phyloP scores from a whole-genome alignment of 768 basidiomycete genomes.

The Mrakia hoshinonis region DNA sequence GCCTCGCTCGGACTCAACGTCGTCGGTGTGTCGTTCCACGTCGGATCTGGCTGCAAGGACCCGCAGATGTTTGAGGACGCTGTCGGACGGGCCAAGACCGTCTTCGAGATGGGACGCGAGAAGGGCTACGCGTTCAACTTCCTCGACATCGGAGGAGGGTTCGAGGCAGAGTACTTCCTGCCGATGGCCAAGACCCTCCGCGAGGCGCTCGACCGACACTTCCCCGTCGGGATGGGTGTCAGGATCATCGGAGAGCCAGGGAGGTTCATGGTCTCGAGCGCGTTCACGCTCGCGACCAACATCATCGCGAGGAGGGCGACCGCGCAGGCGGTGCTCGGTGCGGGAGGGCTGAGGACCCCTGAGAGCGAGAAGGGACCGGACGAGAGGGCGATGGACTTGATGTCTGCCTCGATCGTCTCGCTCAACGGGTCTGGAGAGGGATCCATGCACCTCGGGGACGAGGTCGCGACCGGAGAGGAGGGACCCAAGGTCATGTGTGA shows the following conservation, averaged over 20 bases:
- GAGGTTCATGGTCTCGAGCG: slow-evolving; percentile 81
- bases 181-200: slow-evolving; percentile 62
- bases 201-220: slow-evolving; percentile 64
- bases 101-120: slow-evolving; percentile 76
- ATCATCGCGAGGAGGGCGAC: slow-evolving; percentile 73
- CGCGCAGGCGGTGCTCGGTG: slow-evolving; percentile 27
- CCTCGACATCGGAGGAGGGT: slow-evolving; percentile 93
- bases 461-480: slow-evolving; percentile 33
- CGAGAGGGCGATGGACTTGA: slow-evolving; percentile 22
- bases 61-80: slow-evolving; percentile 83
- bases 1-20: slow-evolving; percentile 71
- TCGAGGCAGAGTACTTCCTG: slow-evolving; percentile 81
- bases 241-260: slow-evolving; percentile 93
- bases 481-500: slow-evolving; percentile 78
- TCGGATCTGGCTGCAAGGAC: slow-evolving; percentile 94
- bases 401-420: slow-evolving; percentile 22
- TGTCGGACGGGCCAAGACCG: slow-evolving; percentile 65
- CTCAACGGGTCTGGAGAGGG: slow-evolving; percentile 27
- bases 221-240: slow-evolving; percentile 58
- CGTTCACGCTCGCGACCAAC: slow-evolving; percentile 84
- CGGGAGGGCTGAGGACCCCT: slow-evolving; percentile 38
- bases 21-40: slow-evolving; percentile 93
- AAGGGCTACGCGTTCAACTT: slow-evolving; percentile 73
- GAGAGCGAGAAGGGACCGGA: slow-evolving; percentile 32
- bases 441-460: slow-evolving; percentile 30